Percentiles rank a stretch among this genome's conserved stretches.
These are phyloP conservation scores for Dendrostoma leiphaemia DNA, from an alignment of 2,329 filamentous ascomycete genomes.

Conservation along the genomic window DNA sequence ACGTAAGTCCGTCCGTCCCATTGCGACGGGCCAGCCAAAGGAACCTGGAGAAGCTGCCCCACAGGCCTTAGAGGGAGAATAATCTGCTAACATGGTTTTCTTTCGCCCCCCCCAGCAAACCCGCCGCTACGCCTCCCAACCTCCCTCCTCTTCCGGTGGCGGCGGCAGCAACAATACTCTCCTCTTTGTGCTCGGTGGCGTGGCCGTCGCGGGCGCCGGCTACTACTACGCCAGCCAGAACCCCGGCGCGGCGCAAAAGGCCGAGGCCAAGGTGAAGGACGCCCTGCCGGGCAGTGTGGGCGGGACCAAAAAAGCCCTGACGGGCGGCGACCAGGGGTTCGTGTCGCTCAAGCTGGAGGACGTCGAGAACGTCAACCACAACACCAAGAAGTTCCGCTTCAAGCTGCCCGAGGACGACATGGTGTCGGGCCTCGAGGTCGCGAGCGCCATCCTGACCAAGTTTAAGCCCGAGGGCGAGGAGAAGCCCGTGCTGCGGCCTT, in stretches of 20 bases:
- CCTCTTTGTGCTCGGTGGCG: slow-evolving; percentile 60
- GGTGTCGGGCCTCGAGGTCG: slow-evolving; percentile 77
- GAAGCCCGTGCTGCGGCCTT: slow-evolving; percentile 87
- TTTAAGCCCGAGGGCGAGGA: slow-evolving; percentile 79
- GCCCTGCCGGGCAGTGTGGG: slow-evolving; percentile 26
- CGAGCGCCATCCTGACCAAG: slow-evolving; percentile 89
- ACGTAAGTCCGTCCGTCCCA: slow-evolving; percentile 54
- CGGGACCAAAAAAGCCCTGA: slow-evolving; percentile 56
- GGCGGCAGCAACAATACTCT: slow-evolving; percentile 58
- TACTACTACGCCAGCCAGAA: slow-evolving; percentile 53
- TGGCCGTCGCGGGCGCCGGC: slow-evolving; percentile 55
- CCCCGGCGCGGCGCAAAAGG: slow-evolving; percentile 51
- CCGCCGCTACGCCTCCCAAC: slow-evolving; percentile 68
- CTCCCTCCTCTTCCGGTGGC: slow-evolving; percentile 39
- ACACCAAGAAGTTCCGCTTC: slow-evolving; percentile 92
- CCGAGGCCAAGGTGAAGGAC: slow-evolving; percentile 51
- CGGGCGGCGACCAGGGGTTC: slow-evolving; percentile 87
- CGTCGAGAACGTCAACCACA: slow-evolving; percentile 82
- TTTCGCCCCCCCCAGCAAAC: slow-evolving; percentile 41
- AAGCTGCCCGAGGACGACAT: slow-evolving; percentile 79
- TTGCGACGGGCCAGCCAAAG: too few species aligned
- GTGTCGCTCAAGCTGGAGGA: slow-evolving; percentile 76
- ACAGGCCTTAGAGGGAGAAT: too few species aligned
- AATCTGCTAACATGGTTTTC: slow-evolving; percentile 21
- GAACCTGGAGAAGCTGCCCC: too few species aligned